Percentiles rank a stretch among this genome's conserved stretches.
Conservation (phyloP, 2,329 filamentous ascomycete genomes). For the Fusarium poae region DNA sequence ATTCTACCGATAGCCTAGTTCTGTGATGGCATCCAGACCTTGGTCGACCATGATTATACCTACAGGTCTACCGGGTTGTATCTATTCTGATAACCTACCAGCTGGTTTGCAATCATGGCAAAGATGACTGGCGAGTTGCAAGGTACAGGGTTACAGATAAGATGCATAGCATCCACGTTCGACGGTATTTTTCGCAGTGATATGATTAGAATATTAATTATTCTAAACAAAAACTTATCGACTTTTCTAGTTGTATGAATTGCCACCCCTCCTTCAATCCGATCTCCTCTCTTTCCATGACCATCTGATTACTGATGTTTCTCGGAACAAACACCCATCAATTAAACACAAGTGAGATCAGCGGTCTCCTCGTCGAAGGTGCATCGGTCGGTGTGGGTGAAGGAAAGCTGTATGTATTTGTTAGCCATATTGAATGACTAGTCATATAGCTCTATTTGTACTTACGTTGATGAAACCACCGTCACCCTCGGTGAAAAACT, state of each 20-base stretch:
- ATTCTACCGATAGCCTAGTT: too few species aligned
- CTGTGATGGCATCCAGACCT: too few species aligned
- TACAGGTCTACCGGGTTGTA: too few species aligned
- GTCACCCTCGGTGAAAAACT: conserved; percentile 14
- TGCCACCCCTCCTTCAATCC: too few species aligned
- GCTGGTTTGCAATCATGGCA: too few species aligned
- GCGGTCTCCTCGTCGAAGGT: conserved; percentile 11
- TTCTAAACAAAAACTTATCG: not conserved
- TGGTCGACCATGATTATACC: too few species aligned
- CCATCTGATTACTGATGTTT: too few species aligned
- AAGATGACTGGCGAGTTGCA: too few species aligned
- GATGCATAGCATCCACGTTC: too few species aligned
- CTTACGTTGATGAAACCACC: conserved; percentile 23
- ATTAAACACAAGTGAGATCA: conserved; percentile 19
- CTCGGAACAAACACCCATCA: not conserved
- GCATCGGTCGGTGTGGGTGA: conserved; percentile 15
- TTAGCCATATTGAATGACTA: not conserved
- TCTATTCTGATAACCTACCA: too few species aligned
- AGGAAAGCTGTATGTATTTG: not conserved
- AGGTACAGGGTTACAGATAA: too few species aligned
- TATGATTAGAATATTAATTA: not conserved
- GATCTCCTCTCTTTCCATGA: not conserved
- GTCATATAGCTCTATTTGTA: fast-evolving
- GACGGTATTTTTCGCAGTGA: not conserved
- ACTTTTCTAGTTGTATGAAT: not conserved